Conservation (phyloP, 495 filamentous ascomycete species). For the Hypoxylon crocopeplum region DNA sequence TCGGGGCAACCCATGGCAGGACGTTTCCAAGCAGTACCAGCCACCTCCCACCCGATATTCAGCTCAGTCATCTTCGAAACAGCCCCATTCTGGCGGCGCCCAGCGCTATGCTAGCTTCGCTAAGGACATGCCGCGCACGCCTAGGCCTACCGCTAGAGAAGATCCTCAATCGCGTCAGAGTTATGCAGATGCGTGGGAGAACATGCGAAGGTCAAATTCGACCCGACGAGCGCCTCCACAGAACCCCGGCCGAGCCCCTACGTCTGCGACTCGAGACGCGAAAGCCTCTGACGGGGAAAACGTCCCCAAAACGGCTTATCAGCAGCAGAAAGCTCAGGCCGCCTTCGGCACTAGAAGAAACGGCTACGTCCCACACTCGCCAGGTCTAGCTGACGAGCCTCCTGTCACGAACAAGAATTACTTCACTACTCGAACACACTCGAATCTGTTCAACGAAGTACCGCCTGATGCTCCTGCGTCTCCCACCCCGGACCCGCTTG, state of each 20-base stretch:
- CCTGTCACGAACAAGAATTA: slow-evolving; percentile 51
- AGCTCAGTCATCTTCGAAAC: too few relatives aligned
- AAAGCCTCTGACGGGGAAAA: slow-evolving; percentile 14
- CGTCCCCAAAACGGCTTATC: slow-evolving; percentile 48
- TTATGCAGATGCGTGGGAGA: slow-evolving; percentile 41
- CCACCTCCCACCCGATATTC: slow-evolving; percentile 54
- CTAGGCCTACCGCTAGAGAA: slow-evolving; percentile 42
- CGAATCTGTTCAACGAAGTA: slow-evolving; percentile 40
- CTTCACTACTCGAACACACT: slow-evolving; percentile 47
- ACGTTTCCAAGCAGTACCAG: slow-evolving; percentile 52
- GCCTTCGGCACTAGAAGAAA: slow-evolving; percentile 50
- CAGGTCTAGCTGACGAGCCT: slow-evolving; percentile 51
- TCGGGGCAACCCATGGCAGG: slow-evolving; percentile 60
- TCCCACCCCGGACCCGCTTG: slow-evolving; percentile 48
- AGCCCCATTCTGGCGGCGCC: slow-evolving; percentile 55
- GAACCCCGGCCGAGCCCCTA: slow-evolving; percentile 36
- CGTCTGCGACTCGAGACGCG: slow-evolving; percentile 32
- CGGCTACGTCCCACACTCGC: slow-evolving; percentile 50
- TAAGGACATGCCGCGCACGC: slow-evolving; percentile 45
- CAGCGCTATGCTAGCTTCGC: slow-evolving; percentile 61
- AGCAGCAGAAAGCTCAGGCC: slow-evolving; percentile 52
- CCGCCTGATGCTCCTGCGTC: slow-evolving; percentile 42
- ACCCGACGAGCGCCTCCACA: slow-evolving; percentile 19
- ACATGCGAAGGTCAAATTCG: slow-evolving; percentile 34
- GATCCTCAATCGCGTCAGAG: slow-evolving; percentile 33